Percentiles rank a stretch among this genome's conserved stretches.
phyloP scores from a whole-genome alignment of 2,329 filamentous ascomycete species.

The Cladosporium sp. region DNA sequence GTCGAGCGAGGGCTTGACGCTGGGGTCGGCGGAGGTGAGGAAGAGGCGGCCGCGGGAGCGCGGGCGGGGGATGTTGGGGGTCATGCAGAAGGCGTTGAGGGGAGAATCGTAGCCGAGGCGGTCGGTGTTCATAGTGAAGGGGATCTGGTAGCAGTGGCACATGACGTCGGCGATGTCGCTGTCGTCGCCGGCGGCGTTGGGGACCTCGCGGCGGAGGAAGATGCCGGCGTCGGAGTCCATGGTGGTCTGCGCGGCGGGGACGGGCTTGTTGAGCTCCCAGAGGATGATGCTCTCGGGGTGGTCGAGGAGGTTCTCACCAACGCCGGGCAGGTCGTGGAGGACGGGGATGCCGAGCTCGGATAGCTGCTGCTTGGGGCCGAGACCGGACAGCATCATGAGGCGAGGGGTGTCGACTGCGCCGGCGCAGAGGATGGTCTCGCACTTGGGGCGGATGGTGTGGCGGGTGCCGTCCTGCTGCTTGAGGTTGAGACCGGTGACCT shows the following conservation, averaged over 20 bases:
- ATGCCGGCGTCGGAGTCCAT: constrained; percentile 88
- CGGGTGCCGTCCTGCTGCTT: constrained; percentile 56
- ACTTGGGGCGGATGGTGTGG: constrained; percentile 53
- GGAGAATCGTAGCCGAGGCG: constrained; percentile 66
- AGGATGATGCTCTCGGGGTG: constrained; percentile 62
- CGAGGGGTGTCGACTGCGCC: constrained; percentile 78
- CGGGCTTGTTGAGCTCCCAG: constrained; percentile 74
- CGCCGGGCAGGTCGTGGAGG: constrained; percentile 54
- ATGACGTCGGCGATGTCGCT: constrained; percentile 77
- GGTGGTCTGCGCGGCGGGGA: constrained; percentile 73
- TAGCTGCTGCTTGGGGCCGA: constrained; percentile 45
- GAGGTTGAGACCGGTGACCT: constrained; percentile 67
- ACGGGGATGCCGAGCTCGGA: constrained; percentile 45
- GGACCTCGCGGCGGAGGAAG: constrained; percentile 72
- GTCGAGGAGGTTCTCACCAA: constrained; percentile 59
- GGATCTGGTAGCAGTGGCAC: constrained; percentile 97
- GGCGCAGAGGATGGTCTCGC: constrained; percentile 72
- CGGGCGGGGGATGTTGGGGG: constrained; percentile 80
- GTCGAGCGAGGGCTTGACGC: constrained; percentile 74
- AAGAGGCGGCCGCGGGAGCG: constrained; percentile 71
- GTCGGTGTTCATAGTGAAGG: constrained; percentile 79
- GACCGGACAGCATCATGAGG: constrained; percentile 48
- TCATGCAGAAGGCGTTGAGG: constrained; percentile 84
- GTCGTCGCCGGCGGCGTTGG: constrained; percentile 63
- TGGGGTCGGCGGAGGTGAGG: constrained; percentile 68